Evolutionary conservation across 1,284 basidiomycete species (phyloP).

Genomic region (Irpex lacteus): DNA sequence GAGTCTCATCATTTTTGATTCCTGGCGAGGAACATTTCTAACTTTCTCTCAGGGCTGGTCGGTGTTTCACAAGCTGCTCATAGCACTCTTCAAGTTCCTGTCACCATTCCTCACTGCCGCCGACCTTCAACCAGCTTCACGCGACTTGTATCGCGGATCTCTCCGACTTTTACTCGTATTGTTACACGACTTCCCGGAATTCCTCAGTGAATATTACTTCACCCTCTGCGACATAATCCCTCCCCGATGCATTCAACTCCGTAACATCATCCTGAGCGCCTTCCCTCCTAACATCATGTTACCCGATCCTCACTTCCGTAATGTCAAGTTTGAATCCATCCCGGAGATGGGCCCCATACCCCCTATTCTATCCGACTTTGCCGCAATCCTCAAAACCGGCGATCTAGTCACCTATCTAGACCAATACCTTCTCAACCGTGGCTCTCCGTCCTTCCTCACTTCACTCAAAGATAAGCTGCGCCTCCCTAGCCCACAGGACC

Average conservation of each 20-base stretch:
- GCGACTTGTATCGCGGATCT: slow-evolving; percentile 91
- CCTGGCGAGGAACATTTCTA: slow-evolving; percentile 1
- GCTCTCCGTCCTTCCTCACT: slow-evolving; percentile 66
- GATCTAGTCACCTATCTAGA: slow-evolving; percentile 81
- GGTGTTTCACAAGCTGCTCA: slow-evolving; percentile 91
- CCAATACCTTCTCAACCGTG: slow-evolving; percentile 75
- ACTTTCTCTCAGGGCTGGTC: slow-evolving; percentile 72
- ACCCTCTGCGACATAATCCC: slow-evolving; percentile 93
- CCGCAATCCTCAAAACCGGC: slow-evolving; percentile 73
- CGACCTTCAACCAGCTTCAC: slow-evolving; percentile 80
- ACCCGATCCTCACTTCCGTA: slow-evolving; percentile 85
- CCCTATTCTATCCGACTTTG: slow-evolving; percentile 88
- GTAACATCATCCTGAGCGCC: slow-evolving; percentile 95
- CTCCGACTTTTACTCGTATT: slow-evolving; percentile 91
- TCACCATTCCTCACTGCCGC: slow-evolving; percentile 86
- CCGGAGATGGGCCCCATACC: slow-evolving; percentile 91
- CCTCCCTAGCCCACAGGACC: slow-evolving; percentile 48
- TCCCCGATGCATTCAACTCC: slow-evolving; percentile 90
- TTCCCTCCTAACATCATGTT: slow-evolving; percentile 88
- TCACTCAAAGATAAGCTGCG: slow-evolving; percentile 81
- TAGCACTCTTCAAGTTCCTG: slow-evolving; percentile 94
- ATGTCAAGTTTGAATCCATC: slow-evolving; percentile 67
- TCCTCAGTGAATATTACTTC: slow-evolving; percentile 96
- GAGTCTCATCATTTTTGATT: slow-evolving; percentile 14
- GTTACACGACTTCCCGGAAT: slow-evolving; percentile 98